phyloP scores from a whole-genome alignment of 257 asterid species.

The Solanum appendiculatum region DNA sequence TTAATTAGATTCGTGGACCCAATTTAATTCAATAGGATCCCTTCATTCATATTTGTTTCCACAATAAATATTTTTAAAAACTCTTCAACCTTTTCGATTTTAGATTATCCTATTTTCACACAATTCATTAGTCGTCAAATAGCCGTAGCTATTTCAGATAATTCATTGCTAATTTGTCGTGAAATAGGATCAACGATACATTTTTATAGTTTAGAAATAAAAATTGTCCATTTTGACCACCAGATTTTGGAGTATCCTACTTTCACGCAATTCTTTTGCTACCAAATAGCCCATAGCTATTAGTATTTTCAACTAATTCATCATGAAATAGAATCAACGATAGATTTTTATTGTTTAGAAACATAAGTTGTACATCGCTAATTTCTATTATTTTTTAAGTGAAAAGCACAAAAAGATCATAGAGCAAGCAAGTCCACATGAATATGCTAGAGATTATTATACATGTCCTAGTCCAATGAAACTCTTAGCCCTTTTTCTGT shows the following conservation, averaged over 20 bases:
- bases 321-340: not conserved
- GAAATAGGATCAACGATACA: not conserved
- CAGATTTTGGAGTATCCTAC: not conserved
- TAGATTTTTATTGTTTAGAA: not conserved
- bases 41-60: not conserved
- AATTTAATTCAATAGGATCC: not conserved
- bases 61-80: not conserved
- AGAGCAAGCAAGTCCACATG: slow-evolving; percentile 12
- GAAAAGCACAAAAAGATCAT: not conserved
- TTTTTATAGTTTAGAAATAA: not conserved
- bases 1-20: not conserved
- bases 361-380: not conserved
- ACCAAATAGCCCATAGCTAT: not conserved
- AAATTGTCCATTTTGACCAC: not conserved
- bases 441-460: not conserved
- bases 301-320: not conserved
- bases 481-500: not conserved
- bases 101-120: not conserved
- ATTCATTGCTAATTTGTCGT: not conserved
- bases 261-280: not conserved
- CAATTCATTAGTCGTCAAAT: not conserved
- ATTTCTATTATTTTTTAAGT: not conserved
- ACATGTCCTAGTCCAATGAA: not conserved
- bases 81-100: not conserved
- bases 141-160: not conserved